A percentile compares a stretch with the other conserved stretches of the same genome.
Evolutionary conservation across 1,284 basidiomycete species (phyloP).

Genomic region (Pterula multifida): DNA sequence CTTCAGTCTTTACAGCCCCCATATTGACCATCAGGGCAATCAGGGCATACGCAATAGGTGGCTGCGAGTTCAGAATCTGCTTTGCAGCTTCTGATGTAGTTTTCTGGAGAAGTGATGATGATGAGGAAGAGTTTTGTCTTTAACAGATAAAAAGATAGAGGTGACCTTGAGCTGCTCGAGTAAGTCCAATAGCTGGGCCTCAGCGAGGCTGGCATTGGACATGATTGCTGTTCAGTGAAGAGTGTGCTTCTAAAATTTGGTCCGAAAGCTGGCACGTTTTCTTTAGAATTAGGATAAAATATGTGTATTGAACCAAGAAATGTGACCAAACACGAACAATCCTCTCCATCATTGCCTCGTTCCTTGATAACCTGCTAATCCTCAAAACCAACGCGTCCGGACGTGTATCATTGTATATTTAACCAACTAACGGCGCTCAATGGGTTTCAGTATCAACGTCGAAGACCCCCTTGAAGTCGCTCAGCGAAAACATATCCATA

Average conservation of each 20-base stretch:
- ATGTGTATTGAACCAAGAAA: no score
- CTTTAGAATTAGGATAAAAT: no score
- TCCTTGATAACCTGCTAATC: no score
- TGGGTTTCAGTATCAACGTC: neutral
- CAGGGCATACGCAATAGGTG: conserved; percentile 63
- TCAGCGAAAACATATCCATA: conserved; percentile 1
- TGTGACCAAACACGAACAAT: no score
- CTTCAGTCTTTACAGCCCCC: conserved; percentile 59
- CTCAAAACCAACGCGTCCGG: no score
- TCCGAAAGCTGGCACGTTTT: no score
- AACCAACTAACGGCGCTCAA: no score
- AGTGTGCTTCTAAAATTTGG: no score
- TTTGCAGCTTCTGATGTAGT: conserved; percentile 59
- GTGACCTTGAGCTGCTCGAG: conserved; percentile 52
- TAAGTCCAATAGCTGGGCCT: conserved; percentile 48
- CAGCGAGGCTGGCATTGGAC: neutral
- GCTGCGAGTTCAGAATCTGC: conserved; percentile 55
- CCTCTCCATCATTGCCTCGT: no score
- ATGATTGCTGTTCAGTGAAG: neutral
- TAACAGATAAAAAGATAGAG: neutral
- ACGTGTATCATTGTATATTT: no score
- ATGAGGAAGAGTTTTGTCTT: conserved; percentile 10
- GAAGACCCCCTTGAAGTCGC: neutral
- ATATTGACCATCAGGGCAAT: conserved; percentile 66
- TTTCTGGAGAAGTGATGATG: conserved; percentile 32